Conservation (phyloP, 805 yeast species). For the Cyberlindnera samutprakarnensis region DNA sequence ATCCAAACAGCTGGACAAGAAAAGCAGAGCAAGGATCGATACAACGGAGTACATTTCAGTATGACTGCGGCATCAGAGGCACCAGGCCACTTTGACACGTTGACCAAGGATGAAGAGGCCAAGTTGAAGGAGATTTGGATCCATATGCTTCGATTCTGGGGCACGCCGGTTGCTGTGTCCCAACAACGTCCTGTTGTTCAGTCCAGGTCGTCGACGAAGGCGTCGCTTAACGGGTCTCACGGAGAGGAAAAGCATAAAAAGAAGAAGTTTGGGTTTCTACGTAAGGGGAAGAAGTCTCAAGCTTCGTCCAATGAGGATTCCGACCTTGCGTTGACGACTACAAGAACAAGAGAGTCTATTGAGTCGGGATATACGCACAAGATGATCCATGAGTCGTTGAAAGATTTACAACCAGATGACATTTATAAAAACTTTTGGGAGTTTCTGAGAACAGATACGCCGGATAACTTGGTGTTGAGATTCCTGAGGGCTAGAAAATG, state of each 20-base stretch:
- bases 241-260: conserved; percentile 16
- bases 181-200: conserved; percentile 2
- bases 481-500: conserved; percentile 85
- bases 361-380: conserved; percentile 28
- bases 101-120: conserved; percentile 51
- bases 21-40: too few species aligned
- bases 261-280: conserved; percentile 21
- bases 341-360: conserved; percentile 23
- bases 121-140: conserved; percentile 69
- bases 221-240: conserved; percentile 5
- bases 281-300: conserved; percentile 7
- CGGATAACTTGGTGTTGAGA: conserved; percentile 72
- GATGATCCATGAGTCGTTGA: conserved; percentile 40
- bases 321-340: conserved; percentile 15
- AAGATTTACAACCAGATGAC: conserved; percentile 43
- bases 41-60: too few species aligned
- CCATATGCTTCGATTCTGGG: conserved; percentile 51
- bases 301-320: conserved; percentile 4
- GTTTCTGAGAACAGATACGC: conserved; percentile 65
- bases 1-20: too few species aligned
- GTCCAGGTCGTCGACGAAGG: conserved; percentile 10
- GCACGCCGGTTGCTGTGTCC: conserved; percentile 30
- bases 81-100: conserved; percentile 37
- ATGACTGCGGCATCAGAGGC: conserved; percentile 5
- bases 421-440: conserved; percentile 47